These are phyloP conservation scores for Sporothrix protearum DNA, from an alignment of 2,329 filamentous ascomycete species.

Conservation along the genomic window DNA sequence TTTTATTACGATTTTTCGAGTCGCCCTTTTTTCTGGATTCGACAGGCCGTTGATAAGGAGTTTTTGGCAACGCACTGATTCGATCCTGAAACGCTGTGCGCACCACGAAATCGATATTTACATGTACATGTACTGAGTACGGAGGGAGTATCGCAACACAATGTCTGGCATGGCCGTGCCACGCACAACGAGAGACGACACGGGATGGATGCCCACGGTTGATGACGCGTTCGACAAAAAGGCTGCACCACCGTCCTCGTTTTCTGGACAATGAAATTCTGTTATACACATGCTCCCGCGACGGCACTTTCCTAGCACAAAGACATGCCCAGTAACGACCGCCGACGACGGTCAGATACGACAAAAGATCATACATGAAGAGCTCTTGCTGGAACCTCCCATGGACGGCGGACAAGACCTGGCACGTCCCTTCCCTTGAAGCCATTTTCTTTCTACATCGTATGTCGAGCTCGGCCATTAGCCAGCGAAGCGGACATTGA, in stretches of 20 bases:
- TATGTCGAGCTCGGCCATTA: background rate
- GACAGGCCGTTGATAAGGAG: background rate
- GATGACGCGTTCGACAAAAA: background rate
- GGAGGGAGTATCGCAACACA: no score
- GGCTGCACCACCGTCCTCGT: background rate
- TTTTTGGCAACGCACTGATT: background rate
- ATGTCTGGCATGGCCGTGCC: background rate
- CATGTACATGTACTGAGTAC: no score
- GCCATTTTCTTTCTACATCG: background rate
- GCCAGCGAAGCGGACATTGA: background rate
- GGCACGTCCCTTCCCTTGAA: background rate
- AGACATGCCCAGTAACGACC: background rate
- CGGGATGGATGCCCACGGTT: background rate
- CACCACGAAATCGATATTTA: background rate
- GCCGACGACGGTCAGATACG: background rate
- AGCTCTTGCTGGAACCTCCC: no score
- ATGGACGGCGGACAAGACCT: background rate
- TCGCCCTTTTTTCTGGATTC: constrained; percentile 2
- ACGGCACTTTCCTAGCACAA: background rate
- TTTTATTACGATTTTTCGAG: background rate
- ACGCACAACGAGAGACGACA: background rate
- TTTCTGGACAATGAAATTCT: background rate
- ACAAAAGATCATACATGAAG: background rate
- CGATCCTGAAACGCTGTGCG: background rate
- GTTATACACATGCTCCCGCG: background rate